Percentiles rank a stretch among this genome's conserved stretches.
Conservation (phyloP, 1,284 basidiomycete species). For the Microbotryum silenes-acaulis region DNA sequence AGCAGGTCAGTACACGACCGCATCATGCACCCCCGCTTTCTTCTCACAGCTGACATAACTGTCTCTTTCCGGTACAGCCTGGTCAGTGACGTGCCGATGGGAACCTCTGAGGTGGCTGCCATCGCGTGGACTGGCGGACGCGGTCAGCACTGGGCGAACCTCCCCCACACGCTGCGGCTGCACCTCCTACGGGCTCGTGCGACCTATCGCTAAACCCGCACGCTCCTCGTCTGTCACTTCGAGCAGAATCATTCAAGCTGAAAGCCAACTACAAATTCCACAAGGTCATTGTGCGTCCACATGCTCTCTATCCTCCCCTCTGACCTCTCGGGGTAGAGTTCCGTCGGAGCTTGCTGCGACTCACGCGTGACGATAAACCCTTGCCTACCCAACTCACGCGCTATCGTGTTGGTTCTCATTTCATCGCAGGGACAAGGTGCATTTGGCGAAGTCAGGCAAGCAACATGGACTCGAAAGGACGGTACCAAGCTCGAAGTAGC, state of each 20-base stretch:
- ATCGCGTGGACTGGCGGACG: no score
- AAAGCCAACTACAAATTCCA: slow-evolving; percentile 27
- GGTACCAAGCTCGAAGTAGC: slow-evolving; percentile 26
- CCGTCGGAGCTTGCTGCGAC: neutral
- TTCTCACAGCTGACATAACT: no score
- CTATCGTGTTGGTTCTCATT: neutral
- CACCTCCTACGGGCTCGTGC: no score
- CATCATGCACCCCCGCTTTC: neutral
- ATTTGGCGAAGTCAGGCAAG: slow-evolving; percentile 27
- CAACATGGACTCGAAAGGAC: slow-evolving; percentile 20
- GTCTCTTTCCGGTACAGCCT: no score
- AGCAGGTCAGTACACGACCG: neutral
- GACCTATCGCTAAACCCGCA: no score
- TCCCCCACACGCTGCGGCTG: no score
- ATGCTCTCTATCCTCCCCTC: no score
- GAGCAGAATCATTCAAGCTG: slow-evolving; percentile 17
- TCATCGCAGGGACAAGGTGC: slow-evolving; percentile 16
- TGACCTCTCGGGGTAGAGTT: no score
- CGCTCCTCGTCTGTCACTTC: neutral
- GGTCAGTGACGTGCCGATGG: no score
- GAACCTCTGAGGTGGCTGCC: no score
- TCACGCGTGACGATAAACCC: neutral
- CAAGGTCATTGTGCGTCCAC: slow-evolving; percentile 18
- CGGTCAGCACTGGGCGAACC: no score
- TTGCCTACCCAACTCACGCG: neutral